Conservation (phyloP, 331 rosid genomes). For the Acacia pycnantha region DNA sequence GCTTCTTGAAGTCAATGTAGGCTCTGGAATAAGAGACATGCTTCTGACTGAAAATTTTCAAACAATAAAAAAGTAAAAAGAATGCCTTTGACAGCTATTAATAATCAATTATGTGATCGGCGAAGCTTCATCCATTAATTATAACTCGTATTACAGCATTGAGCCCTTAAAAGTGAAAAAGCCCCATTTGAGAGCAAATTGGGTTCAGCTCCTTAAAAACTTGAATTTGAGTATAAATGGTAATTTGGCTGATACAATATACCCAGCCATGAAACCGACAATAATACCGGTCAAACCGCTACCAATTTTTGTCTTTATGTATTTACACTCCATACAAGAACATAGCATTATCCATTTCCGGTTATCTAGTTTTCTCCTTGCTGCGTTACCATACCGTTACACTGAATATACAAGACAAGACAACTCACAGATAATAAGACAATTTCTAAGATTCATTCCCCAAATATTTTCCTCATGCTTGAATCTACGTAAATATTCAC, state of each 20-base stretch:
- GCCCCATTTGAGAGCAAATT: not conserved
- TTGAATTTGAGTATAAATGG: not conserved
- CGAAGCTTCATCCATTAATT: not conserved
- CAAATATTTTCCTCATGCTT: not conserved
- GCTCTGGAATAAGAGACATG: slow-evolving; percentile 49
- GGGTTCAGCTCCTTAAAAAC: not conserved
- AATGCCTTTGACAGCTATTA: not conserved
- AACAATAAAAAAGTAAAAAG: slow-evolving; percentile 5
- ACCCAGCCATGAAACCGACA: not conserved
- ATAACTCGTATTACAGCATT: not conserved
- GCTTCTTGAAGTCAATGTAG: slow-evolving; percentile 54
- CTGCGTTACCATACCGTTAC: not conserved
- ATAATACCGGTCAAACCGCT: not conserved
- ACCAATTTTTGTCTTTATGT: not conserved
- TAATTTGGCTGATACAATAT: not conserved
- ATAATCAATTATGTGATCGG: not conserved
- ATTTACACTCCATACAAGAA: not conserved
- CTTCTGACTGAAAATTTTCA: slow-evolving; percentile 46
- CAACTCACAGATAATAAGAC: not conserved
- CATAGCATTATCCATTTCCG: not conserved
- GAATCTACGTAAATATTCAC: not conserved
- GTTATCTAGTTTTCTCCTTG: not conserved
- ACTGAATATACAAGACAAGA: not conserved
- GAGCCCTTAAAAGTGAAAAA: not conserved
- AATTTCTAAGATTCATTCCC: not conserved